A percentile compares a stretch with the other conserved stretches of the same genome.
Evolutionary conservation across 148 eudicot genomes (phyloP).

Genomic region (Vaccinium macrocarpon): DNA sequence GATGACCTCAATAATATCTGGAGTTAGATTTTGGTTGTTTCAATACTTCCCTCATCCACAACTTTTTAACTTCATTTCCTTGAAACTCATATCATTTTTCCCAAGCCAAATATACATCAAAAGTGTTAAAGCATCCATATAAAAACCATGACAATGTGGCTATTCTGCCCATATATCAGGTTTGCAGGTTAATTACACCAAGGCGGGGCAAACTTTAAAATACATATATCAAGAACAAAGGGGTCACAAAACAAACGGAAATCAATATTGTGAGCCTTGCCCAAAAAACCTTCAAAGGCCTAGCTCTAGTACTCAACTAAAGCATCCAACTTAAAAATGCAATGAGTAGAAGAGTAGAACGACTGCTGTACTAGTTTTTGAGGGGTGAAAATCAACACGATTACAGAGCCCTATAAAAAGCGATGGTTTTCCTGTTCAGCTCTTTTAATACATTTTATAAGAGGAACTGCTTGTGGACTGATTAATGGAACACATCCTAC

Average conservation of each 20-base stretch:
- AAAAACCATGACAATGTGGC: neutral
- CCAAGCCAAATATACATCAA: neutral
- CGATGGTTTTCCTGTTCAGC: neutral
- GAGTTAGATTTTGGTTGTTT: neutral
- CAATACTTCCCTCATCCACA: neutral
- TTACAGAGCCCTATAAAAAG: neutral
- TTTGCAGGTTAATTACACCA: neutral
- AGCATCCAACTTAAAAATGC: neutral
- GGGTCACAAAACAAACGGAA: neutral
- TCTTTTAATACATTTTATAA: neutral
- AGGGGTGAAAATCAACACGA: neutral
- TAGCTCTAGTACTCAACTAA: neutral
- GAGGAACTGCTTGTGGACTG: neutral
- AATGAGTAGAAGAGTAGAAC: neutral
- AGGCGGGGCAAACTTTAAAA: neutral
- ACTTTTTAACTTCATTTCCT: neutral
- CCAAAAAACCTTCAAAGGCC: no score
- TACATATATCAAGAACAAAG: neutral
- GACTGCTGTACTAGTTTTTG: neutral
- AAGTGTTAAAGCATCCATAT: neutral
- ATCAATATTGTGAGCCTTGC: no score
- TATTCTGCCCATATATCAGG: neutral
- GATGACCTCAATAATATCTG: neutral
- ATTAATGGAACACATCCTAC: no score
- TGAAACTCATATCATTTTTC: neutral